These are phyloP conservation scores for Corymbia maculata DNA, from an alignment of 345 rosid genomes.

Conservation along the genomic window DNA sequence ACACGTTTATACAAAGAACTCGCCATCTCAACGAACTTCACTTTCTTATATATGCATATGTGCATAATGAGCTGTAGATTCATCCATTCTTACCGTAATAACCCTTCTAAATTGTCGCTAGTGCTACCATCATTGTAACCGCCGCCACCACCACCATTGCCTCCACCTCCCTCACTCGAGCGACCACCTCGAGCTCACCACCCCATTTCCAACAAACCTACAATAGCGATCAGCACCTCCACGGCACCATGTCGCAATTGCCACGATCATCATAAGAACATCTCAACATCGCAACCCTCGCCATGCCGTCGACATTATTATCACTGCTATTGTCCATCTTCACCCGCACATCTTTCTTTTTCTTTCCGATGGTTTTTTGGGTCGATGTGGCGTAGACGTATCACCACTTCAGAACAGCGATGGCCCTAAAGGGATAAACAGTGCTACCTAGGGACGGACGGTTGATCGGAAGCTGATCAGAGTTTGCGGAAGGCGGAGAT, in stretches of 20 bases:
- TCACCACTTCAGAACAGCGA: background rate
- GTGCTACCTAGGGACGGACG: background rate
- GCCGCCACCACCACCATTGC: no score
- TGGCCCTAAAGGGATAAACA: background rate
- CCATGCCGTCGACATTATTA: background rate
- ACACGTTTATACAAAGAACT: background rate
- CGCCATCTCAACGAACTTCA: background rate
- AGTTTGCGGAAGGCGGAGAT: background rate
- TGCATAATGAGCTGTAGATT: background rate
- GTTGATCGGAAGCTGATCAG: background rate
- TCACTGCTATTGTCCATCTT: background rate
- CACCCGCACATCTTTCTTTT: background rate
- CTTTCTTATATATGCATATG: background rate
- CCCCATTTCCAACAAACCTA: background rate
- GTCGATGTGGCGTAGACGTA: background rate
- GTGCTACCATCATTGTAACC: fast-evolving
- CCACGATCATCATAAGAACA: no score
- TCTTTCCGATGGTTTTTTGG: background rate
- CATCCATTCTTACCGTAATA: background rate
- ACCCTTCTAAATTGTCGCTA: background rate
- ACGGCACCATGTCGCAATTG: no score
- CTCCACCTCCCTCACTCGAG: background rate
- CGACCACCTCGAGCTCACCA: background rate
- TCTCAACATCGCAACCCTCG: fast-evolving
- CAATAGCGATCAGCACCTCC: background rate